These are phyloP conservation scores for Maudiozyma bulderi DNA, from an alignment of 805 yeast species.

Conservation along the genomic window DNA sequence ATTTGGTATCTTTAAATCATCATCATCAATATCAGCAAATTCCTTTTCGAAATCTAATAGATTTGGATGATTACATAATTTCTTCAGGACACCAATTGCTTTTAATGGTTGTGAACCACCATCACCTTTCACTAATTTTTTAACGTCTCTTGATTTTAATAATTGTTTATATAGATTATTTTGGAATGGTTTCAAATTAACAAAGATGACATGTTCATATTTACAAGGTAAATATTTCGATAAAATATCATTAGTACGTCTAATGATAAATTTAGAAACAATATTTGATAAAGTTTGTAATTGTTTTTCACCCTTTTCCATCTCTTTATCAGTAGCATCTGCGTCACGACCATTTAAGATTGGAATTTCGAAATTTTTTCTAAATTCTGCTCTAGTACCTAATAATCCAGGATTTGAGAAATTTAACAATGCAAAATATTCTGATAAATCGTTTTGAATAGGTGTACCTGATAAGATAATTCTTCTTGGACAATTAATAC, in stretches of 20 bases:
- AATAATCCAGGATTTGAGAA: constrained; percentile 92
- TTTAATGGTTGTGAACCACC: constrained; percentile 58
- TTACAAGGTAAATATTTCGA: constrained; percentile 92
- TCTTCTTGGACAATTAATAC: constrained; percentile 77
- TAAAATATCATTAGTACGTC: constrained; percentile 90
- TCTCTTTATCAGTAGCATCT: constrained; percentile 72
- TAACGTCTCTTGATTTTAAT: constrained; percentile 70
- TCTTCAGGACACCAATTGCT: constrained; percentile 81
- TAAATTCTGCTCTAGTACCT: constrained; percentile 75
- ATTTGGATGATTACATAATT: constrained; percentile 91
- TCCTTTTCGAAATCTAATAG: constrained; percentile 67
- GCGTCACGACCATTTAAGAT: constrained; percentile 86
- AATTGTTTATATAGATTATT: constrained; percentile 58
- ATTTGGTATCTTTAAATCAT: constrained; percentile 51
- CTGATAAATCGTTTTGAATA: constrained; percentile 89
- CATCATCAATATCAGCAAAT: constrained; percentile 51
- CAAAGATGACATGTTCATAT: constrained; percentile 94
- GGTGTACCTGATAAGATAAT: constrained; percentile 96
- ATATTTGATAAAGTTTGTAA: constrained; percentile 59
- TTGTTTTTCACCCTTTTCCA: constrained; percentile 56
- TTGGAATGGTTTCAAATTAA: constrained; percentile 74
- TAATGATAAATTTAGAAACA: constrained; percentile 82
- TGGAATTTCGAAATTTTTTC: constrained; percentile 71
- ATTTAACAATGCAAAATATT: constrained; percentile 79
- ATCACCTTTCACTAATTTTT: constrained; percentile 34